Conservation (phyloP, 371 early-diverging fungal genomes). For the Batkoa obscura region DNA sequence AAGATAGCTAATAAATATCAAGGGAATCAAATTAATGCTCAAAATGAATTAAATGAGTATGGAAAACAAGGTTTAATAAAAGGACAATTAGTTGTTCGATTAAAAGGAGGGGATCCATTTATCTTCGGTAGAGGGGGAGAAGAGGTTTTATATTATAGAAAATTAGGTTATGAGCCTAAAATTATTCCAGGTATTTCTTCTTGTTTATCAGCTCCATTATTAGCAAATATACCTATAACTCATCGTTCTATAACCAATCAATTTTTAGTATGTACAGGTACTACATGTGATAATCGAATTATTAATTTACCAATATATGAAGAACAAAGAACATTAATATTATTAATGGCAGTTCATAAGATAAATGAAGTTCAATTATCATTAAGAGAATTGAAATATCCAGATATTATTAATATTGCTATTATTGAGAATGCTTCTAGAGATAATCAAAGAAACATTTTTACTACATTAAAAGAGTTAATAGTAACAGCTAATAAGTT, state of each 20-base stretch:
- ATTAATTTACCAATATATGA: conserved; percentile 49
- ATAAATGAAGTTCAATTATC: conserved; percentile 29
- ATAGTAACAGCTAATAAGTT: too few relatives aligned
- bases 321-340: conserved; percentile 45
- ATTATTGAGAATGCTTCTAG: too few relatives aligned
- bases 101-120: conserved; percentile 84
- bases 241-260: conserved; percentile 75
- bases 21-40: conserved; percentile 62
- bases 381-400: conserved; percentile 36
- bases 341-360: conserved; percentile 67
- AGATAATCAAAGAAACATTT: too few relatives aligned
- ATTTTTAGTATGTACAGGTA: conserved; percentile 66
- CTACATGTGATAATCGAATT: conserved; percentile 34
- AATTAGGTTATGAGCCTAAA: conserved; percentile 33
- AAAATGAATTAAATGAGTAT: conserved; percentile 50
- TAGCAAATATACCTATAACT: conserved; percentile 70
- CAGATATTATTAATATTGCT: too few relatives aligned
- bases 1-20: conserved; percentile 47
- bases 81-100: conserved; percentile 56
- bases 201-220: conserved; percentile 46
- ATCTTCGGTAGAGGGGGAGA: conserved; percentile 87
- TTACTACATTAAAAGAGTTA: too few relatives aligned
- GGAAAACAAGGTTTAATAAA: conserved; percentile 35
- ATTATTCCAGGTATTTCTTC: conserved; percentile 77
- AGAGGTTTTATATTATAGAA: conserved; percentile 54